Base-by-base conservation (phyloP, 768 basidiomycete species). In the Naganishia onofrii region DNA sequence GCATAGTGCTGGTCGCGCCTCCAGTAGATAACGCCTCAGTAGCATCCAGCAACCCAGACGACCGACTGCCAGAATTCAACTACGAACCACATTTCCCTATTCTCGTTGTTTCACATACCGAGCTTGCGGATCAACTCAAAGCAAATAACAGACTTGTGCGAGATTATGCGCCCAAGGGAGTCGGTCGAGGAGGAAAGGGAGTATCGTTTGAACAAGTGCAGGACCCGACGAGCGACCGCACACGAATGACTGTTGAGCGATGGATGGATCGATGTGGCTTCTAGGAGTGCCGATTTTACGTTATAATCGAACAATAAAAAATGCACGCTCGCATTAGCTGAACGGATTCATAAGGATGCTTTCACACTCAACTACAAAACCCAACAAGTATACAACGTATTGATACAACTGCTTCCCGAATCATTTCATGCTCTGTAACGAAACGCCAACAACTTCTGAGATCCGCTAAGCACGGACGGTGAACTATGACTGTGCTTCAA, bases 11-110 rank as follows among this genome's bases (percentile, higher is more conserved):
- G n/a, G 84, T 88, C 36, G 85, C 85, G 28, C 87, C 86, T 10
- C 87, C 86, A 0, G 57, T 81, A 12, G 82, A 83, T 51, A 84
- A 85, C 38, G 23, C 63, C 77, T 63, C 60, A 10, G 23, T 63
- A 63, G 36, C 60, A 23, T 15, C 57, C 31, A 36, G 34, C 57
- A 44, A 29, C 17, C 60, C 60, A 29, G 60, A 63, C 23, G 60
- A 63, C 17, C 60, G 23, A n/a, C 38, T 63, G 12, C 60, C 60
- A 13, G 51, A 88, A 72, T 89, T 89, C 74, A 78, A 84, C 70
- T 89, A 84, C 72, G 88, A 88, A 74, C 85, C 86, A 0, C 82
- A 82, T 58, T 89, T 89, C 74, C 88, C 88, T 0, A 83, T 89
- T 60, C 85, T 84, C 0, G 80, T 89, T 42, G 78, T 87, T 75